Evolutionary conservation across 768 basidiomycete species (phyloP).

Genomic region (Heimioporus sp.): DNA sequence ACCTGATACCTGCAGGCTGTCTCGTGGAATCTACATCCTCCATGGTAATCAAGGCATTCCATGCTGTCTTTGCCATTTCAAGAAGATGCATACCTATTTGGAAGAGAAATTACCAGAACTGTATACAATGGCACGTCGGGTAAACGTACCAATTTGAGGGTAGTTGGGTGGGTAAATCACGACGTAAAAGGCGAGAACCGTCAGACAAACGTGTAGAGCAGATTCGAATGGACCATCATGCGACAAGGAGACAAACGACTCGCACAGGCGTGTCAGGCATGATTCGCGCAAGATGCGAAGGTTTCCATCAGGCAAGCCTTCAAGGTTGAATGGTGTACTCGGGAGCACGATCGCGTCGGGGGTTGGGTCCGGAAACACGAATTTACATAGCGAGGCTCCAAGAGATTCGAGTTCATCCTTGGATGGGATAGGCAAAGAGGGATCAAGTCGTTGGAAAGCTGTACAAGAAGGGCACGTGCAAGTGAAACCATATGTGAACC

Average conservation of each 20-base stretch:
- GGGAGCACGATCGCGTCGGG: conserved; percentile 22
- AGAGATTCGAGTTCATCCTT: conserved; percentile 10
- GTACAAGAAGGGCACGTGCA: conserved; percentile 62
- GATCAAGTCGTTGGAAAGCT: conserved; percentile 38
- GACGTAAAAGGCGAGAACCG: conserved; percentile 63
- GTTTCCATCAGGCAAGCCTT: conserved; percentile 39
- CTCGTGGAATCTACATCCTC: conserved; percentile 13
- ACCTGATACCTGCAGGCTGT: conserved; percentile 10
- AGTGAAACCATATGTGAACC: conserved; percentile 63
- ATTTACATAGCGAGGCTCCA: conserved; percentile 36
- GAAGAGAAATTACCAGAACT: background rate
- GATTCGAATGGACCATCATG: conserved; percentile 58
- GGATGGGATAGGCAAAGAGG: conserved; percentile 40
- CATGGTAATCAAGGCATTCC: conserved; percentile 57
- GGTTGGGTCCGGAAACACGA: conserved; percentile 33
- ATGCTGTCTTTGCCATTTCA: conserved; percentile 73
- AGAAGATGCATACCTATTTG: conserved; percentile 67
- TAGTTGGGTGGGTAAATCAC: conserved; percentile 74
- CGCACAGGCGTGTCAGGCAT: conserved; percentile 57
- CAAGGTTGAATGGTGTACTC: conserved; percentile 25
- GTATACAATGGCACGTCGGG: too few relatives aligned
- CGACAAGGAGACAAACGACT: conserved; percentile 64
- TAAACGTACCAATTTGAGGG: conserved; percentile 70
- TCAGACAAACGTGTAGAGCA: conserved; percentile 54
- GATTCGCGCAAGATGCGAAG: conserved; percentile 50